Evolutionary conservation across 768 basidiomycete species (phyloP), one percentile per base, ranked within the genome.

Genomic region (Phanerochaete carnosa): DNA sequence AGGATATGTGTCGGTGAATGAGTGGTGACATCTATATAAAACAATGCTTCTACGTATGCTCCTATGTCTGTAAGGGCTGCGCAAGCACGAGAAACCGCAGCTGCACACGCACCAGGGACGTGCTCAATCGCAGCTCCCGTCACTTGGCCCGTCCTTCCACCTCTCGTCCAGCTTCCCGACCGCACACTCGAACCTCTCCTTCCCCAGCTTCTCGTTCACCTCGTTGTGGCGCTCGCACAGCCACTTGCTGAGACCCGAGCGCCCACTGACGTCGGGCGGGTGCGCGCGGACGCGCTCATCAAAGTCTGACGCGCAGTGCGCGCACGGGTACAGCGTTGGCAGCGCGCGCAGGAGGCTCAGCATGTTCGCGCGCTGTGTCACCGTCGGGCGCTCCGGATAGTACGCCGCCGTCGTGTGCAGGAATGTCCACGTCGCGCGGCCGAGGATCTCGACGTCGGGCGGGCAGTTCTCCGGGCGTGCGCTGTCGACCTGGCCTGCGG

Each of bases 351-450:
- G 75, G 26, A 98, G 80, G 66, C 82, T 79, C 33, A 92, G 77
- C 95, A 98, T 98, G 64, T 91, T 87, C 29, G 85, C 81, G 59
- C 90, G 88, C 66, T 96, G 93, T 6, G 77, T 76, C 1, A 86
- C 79, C 0, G 88, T 84, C 0, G 96, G 93, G 16, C 77, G 74
- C n/a, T 88, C 85, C 28, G 96, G 95, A 75, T 95, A 98, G 74
- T 98, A 97, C 23, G 96, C 94, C 0, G 95, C 95, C 5, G 96
- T 89, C 9, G 94, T 88, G 69, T 98, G 96, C 32, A 98, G 80
- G 82, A 98, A 98, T 16, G 94, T 89, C 96, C 96, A 98, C 1
- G 96, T 96, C 47, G 95, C 90, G 52, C 87, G 86, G 1, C 96
- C 96, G 52, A 98, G 87, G 60, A 86, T 80, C 69, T 95, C 93